Evolutionary conservation across 2,329 filamentous ascomycete species (phyloP).

Genomic region (Fusarium sp.): DNA sequence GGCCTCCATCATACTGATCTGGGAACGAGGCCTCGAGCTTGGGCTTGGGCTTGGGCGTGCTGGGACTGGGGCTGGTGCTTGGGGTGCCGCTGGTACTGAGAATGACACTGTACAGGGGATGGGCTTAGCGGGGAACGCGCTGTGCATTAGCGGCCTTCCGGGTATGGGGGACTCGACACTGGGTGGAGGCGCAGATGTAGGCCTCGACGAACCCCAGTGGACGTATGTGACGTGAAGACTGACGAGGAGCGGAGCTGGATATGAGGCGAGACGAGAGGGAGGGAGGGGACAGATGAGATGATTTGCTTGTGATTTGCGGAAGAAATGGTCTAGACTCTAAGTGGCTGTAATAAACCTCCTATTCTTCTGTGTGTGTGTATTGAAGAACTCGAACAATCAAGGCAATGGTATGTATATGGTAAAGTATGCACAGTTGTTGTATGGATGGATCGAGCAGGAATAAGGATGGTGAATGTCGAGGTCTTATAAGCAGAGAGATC

Average conservation of each 20-base stretch:
- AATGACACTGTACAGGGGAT: slow-evolving; percentile 33
- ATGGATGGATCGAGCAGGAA: not conserved
- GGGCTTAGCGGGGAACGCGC: slow-evolving; percentile 27
- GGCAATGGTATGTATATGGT: not conserved
- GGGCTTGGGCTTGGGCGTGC: too few relatives aligned
- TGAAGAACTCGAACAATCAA: not conserved
- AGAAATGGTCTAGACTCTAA: slow-evolving; percentile 29
- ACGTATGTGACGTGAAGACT: not conserved
- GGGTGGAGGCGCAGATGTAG: slow-evolving; percentile 27
- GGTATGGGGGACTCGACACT: slow-evolving; percentile 1
- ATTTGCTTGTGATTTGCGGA: slow-evolving; percentile 8
- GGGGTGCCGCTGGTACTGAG: not conserved
- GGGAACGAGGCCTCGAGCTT: slow-evolving; percentile 5
- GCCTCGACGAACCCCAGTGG: slow-evolving; percentile 8
- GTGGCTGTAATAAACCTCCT: slow-evolving; percentile 19
- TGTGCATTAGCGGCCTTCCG: slow-evolving; percentile 37
- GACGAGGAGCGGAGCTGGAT: not conserved
- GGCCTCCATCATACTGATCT: slow-evolving; percentile 36
- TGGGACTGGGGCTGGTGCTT: not conserved
- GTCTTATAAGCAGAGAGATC: slow-evolving; percentile 17
- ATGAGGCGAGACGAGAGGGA: slow-evolving; percentile 3
- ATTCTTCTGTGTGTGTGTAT: not conserved
- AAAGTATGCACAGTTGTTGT: not conserved
- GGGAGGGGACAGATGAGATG: not conserved
- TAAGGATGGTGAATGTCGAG: not conserved